These are phyloP conservation scores for Arctium minus DNA, from an alignment of 129 eudicot genomes.

Conservation along the genomic window DNA sequence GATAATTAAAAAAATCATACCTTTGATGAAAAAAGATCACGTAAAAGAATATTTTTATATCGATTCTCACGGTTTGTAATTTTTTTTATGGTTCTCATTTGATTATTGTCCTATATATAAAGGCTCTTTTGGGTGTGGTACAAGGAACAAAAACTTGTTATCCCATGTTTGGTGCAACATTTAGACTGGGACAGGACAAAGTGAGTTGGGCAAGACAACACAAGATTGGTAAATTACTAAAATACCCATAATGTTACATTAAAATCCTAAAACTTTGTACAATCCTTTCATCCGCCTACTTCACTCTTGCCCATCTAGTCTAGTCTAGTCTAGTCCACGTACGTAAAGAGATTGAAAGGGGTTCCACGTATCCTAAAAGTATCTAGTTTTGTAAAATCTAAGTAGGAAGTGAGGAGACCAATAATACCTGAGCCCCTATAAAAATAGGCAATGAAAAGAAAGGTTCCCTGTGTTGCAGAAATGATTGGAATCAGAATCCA, in stretches of 20 bases:
- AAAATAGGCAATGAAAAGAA: constrained; percentile 38
- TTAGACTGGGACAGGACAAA: not conserved
- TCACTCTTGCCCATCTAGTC: too few relatives aligned
- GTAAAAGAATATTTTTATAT: too few relatives aligned
- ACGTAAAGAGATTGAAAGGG: not conserved
- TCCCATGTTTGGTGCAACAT: too few relatives aligned
- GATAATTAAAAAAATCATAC: too few relatives aligned
- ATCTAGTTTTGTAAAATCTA: not conserved
- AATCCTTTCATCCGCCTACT: too few relatives aligned
- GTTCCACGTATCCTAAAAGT: too few relatives aligned
- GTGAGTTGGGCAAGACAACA: not conserved
- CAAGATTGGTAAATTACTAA: not conserved
- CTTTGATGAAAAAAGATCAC: too few relatives aligned
- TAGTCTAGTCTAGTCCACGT: too few relatives aligned
- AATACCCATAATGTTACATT: not conserved
- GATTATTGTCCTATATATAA: too few relatives aligned
- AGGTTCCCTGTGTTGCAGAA: constrained; percentile 33
- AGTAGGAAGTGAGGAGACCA: not conserved
- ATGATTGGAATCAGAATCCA: constrained; percentile 2
- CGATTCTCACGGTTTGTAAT: too few relatives aligned
- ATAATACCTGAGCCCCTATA: constrained; percentile 39
- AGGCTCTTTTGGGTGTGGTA: not conserved
- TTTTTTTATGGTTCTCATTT: too few relatives aligned
- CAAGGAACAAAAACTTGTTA: too few relatives aligned
- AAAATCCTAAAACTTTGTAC: not conserved